These are phyloP conservation scores for Cyberlindnera mrakii DNA, from an alignment of 805 yeast species.

Conservation along the genomic window DNA sequence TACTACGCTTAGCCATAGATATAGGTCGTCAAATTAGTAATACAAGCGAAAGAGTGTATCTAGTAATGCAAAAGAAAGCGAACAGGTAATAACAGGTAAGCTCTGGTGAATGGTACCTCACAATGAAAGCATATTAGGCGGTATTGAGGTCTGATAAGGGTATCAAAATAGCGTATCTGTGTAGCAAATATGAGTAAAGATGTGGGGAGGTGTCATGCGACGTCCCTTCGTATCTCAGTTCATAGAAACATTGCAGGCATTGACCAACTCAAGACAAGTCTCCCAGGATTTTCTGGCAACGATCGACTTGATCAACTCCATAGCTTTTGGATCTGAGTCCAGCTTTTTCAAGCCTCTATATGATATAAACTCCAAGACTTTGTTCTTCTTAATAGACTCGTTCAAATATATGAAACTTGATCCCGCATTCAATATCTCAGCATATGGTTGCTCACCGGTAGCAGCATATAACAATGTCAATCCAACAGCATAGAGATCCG, in stretches of 20 bases:
- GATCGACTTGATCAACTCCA: conserved; percentile 24
- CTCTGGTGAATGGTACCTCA: too few species aligned
- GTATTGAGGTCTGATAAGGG: too few species aligned
- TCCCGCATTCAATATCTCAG: conserved; percentile 6
- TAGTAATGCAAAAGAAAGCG: too few species aligned
- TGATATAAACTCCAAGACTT: conserved; percentile 27
- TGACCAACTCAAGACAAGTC: conserved; percentile 5
- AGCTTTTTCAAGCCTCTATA: conserved; percentile 22
- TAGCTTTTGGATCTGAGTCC: conserved; percentile 13
- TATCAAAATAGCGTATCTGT: too few species aligned
- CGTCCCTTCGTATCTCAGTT: too few species aligned
- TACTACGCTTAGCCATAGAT: too few species aligned
- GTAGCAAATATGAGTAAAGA: too few species aligned
- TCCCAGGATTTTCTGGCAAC: conserved; percentile 26
- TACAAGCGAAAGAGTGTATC: too few species aligned
- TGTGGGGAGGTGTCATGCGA: too few species aligned
- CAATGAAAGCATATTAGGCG: too few species aligned
- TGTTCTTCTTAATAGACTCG: conserved; percentile 28
- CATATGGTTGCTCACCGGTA: conserved; percentile 40
- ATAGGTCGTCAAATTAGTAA: too few species aligned
- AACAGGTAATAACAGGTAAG: too few species aligned
- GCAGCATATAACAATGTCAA: conserved; percentile 36
- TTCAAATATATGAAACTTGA: conserved; percentile 26
- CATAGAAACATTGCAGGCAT: neutral
- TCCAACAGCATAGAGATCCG: conserved; percentile 44